These are phyloP conservation scores for Gastroboletus turbinatus DNA, from an alignment of 1,284 basidiomycete genomes.

Conservation along the genomic window DNA sequence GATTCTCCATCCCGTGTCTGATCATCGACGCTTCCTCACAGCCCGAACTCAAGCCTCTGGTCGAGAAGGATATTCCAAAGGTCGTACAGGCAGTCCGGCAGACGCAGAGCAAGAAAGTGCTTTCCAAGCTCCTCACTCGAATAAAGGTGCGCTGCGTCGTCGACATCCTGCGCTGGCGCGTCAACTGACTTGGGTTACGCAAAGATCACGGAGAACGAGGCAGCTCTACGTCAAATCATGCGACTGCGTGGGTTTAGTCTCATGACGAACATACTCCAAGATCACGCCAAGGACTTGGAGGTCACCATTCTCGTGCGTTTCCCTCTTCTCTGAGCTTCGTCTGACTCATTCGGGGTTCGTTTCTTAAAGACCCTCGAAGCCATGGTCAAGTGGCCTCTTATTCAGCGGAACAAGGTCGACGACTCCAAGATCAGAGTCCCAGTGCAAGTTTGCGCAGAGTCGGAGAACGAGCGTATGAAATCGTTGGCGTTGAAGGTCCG, in stretches of 20 bases:
- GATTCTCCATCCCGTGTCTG: not conserved
- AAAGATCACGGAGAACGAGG: slow-evolving; percentile 83
- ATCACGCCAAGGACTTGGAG: slow-evolving; percentile 73
- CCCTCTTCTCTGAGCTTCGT: not conserved
- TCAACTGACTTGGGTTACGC: not conserved
- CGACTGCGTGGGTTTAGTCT: slow-evolving; percentile 92
- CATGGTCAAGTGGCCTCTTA: slow-evolving; percentile 80
- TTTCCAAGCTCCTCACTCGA: slow-evolving; percentile 83
- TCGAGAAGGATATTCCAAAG: slow-evolving; percentile 83
- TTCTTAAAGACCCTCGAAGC: slow-evolving; percentile 65
- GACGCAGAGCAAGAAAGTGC: slow-evolving; percentile 81
- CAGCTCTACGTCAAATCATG: slow-evolving; percentile 84
- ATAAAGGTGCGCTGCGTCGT: slow-evolving; percentile 60
- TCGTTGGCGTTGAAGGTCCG: slow-evolving; percentile 59
- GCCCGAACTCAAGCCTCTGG: slow-evolving; percentile 75
- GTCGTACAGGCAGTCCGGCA: slow-evolving; percentile 92
- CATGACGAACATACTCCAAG: slow-evolving; percentile 87
- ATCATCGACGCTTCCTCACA: slow-evolving; percentile 26
- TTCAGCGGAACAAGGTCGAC: slow-evolving; percentile 91
- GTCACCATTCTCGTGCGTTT: slow-evolving; percentile 64
- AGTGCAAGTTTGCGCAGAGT: slow-evolving; percentile 56
- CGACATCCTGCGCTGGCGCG: not conserved
- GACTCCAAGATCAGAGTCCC: slow-evolving; percentile 78
- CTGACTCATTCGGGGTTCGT: not conserved
- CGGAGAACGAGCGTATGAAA: slow-evolving; percentile 58